Conservation (phyloP, 495 filamentous ascomycete species). For the Aspergillus affinis region DNA sequence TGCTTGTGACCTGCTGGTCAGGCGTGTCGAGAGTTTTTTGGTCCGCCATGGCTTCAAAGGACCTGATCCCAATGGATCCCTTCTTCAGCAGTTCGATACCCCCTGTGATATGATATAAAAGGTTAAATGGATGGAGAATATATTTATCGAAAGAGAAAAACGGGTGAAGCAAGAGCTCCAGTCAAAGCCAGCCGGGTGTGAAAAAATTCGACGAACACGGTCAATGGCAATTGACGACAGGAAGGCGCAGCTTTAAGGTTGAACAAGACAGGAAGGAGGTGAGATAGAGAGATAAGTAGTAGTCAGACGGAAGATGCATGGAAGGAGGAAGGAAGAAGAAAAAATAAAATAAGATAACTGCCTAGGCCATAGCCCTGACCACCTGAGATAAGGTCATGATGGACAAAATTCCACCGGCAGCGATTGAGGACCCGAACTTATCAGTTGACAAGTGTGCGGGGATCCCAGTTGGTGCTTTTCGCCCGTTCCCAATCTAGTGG, state of each 20-base stretch:
- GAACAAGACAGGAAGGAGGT: not conserved
- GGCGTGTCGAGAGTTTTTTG: not conserved
- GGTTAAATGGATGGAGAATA: no score
- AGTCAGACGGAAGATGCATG: not conserved
- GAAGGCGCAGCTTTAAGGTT: not conserved
- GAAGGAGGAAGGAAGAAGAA: not conserved
- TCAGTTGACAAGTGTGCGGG: slow-evolving; percentile 6
- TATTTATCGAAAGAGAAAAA: not conserved
- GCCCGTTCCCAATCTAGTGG: slow-evolving; percentile 4
- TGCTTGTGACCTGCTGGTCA: not conserved
- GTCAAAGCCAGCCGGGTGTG: not conserved
- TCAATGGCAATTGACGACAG: not conserved
- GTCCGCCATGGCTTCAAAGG: not conserved
- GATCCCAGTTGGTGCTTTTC: not conserved
- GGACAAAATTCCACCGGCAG: no score
- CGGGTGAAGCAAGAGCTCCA: not conserved
- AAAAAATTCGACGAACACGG: not conserved
- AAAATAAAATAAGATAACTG: not conserved
- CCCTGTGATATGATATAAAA: no score
- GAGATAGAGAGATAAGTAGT: not conserved
- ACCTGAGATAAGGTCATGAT: slow-evolving; percentile 9
- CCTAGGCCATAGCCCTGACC: slow-evolving; percentile 2
- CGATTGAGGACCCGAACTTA: no score
- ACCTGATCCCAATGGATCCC: not conserved
- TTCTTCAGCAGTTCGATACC: not conserved